These are phyloP conservation scores for Saccharomyces uvarum DNA, from an alignment of 1,139 yeast genomes.

Conservation along the genomic window DNA sequence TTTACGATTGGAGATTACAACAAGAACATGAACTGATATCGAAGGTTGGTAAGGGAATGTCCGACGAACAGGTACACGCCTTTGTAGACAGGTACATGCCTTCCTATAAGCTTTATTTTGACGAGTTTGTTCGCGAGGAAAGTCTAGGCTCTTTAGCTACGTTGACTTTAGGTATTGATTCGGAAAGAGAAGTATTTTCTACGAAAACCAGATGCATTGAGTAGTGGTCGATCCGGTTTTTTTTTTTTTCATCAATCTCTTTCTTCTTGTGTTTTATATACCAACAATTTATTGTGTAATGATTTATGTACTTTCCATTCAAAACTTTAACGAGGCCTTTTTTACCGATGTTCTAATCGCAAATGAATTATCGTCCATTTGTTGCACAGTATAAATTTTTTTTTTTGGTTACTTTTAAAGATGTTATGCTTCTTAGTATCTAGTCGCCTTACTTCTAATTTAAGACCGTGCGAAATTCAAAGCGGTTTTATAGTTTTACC, in stretches of 20 bases:
- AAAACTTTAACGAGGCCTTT: background rate
- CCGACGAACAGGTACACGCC: conserved; percentile 52
- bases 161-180: conserved; percentile 22
- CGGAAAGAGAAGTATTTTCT: conserved; percentile 17
- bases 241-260: conserved; percentile 3
- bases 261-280: background rate
- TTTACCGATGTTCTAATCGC: background rate
- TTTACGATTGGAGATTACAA: conserved; percentile 73
- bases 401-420: no score
- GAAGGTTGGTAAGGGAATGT: conserved; percentile 65
- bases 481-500: background rate
- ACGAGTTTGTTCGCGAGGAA: conserved; percentile 33
- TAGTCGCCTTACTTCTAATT: background rate
- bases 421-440: background rate
- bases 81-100: conserved; percentile 88
- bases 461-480: background rate
- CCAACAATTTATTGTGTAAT: background rate
- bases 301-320: background rate
- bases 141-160: conserved; percentile 24
- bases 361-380: background rate
- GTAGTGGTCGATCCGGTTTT: conserved; percentile 3
- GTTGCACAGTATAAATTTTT: background rate
- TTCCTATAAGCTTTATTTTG: conserved; percentile 63
- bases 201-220: conserved; percentile 15
- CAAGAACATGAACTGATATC: conserved; percentile 69